phyloP scores from a whole-genome alignment of 257 asterid genomes.

The Misopates orontium region DNA sequence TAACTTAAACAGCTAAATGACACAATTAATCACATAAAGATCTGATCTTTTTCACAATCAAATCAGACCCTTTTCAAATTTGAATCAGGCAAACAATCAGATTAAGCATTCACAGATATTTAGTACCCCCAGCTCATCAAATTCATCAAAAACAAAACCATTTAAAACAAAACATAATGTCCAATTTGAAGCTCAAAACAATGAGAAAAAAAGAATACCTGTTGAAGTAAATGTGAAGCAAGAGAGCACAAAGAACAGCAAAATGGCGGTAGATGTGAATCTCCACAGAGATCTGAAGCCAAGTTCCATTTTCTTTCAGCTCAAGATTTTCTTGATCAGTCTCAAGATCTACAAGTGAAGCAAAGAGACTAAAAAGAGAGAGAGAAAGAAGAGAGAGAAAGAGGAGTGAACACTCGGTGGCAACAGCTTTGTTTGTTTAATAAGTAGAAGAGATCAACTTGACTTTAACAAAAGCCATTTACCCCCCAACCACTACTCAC shows the following conservation, averaged over 20 bases:
- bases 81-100: constrained; percentile 24
- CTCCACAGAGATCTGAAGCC: constrained; percentile 39
- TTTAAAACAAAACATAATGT: constrained; percentile 5
- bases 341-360: constrained; percentile 43
- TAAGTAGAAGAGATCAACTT: constrained; percentile 11
- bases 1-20: constrained; percentile 24
- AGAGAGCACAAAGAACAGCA: constrained; percentile 43
- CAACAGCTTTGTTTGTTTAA: constrained; percentile 18
- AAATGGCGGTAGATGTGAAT: constrained; percentile 33
- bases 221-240: constrained; percentile 58
- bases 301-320: constrained; percentile 42
- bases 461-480: constrained; percentile 32
- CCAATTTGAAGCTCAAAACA: neutral
- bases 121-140: constrained; percentile 17
- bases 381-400: constrained; percentile 16
- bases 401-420: constrained; percentile 33
- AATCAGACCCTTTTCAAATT: constrained; percentile 17
- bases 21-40: constrained; percentile 29
- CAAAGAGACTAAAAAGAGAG: constrained; percentile 8
- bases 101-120: constrained; percentile 4
- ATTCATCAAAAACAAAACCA: constrained; percentile 21
- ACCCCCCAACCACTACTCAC: constrained; percentile 1
- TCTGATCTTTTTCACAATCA: constrained; percentile 27
- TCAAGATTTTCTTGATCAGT: constrained; percentile 29
- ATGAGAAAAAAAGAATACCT: constrained; percentile 36